These are phyloP conservation scores for Globisporangium emineosum DNA, from an alignment of 352 stramenopile species.

Conservation along the genomic window DNA sequence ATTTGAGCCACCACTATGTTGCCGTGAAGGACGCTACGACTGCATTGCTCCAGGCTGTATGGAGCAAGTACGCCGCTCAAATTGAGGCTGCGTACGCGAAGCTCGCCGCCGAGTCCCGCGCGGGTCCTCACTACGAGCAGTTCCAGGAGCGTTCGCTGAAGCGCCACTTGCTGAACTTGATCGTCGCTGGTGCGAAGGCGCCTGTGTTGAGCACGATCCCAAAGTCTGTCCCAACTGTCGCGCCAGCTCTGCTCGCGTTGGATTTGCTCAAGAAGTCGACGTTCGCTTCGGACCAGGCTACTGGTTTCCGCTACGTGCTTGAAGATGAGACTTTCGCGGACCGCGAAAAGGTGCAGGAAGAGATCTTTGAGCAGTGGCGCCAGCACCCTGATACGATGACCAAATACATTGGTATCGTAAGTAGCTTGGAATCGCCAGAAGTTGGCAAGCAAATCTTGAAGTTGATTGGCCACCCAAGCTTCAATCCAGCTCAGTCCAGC, in stretches of 20 bases:
- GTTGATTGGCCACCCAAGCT: slow-evolving; percentile 61
- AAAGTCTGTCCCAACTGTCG: slow-evolving; percentile 39
- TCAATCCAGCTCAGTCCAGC: slow-evolving; percentile 73
- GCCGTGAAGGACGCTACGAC: too few relatives aligned
- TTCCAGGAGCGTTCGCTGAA: too few relatives aligned
- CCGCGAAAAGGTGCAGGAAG: slow-evolving; percentile 56
- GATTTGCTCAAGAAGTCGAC: slow-evolving; percentile 62
- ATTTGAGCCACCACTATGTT: too few relatives aligned
- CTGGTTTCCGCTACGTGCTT: slow-evolving; percentile 61
- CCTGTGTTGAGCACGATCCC: slow-evolving; percentile 42
- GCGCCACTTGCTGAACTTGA: too few relatives aligned
- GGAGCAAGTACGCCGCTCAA: too few relatives aligned
- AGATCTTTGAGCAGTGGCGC: slow-evolving; percentile 71
- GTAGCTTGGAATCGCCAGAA: slow-evolving; percentile 58
- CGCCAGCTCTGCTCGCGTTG: slow-evolving; percentile 43
- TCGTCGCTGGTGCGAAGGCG: slow-evolving; percentile 51
- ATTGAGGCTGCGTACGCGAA: too few relatives aligned
- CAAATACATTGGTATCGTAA: slow-evolving; percentile 78
- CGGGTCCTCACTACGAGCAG: too few relatives aligned
- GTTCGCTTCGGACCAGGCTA: slow-evolving; percentile 64
- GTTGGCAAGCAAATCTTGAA: slow-evolving; percentile 71
- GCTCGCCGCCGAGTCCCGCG: too few relatives aligned
- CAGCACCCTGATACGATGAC: slow-evolving; percentile 71
- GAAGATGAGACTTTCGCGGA: slow-evolving; percentile 58
- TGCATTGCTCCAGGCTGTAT: too few relatives aligned